Evolutionary conservation across 768 basidiomycete species (phyloP).

Genomic region (Phanerochaete sordida): DNA sequence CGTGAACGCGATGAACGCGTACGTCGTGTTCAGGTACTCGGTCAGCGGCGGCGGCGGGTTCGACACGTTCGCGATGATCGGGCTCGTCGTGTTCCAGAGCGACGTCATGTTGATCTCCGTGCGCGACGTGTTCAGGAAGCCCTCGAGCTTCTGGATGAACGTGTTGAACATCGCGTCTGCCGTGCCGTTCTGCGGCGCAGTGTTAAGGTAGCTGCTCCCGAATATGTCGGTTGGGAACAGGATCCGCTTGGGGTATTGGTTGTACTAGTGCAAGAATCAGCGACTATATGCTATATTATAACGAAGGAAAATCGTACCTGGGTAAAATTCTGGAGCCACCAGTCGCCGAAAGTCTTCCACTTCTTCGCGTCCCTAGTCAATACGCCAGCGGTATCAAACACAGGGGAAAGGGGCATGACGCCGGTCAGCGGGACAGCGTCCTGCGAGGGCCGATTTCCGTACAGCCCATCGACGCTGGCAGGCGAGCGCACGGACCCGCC

Average conservation of each 20-base stretch:
- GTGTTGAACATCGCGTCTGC: conserved; percentile 20
- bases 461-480: conserved; percentile 25
- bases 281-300: neutral
- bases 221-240: conserved; percentile 23
- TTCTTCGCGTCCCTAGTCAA: conserved; percentile 25
- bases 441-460: conserved; percentile 26
- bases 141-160: conserved; percentile 25
- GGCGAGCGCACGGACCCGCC: conserved; percentile 29
- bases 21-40: conserved; percentile 21
- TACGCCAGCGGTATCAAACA: conserved; percentile 24
- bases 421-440: conserved; percentile 24
- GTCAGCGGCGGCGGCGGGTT: conserved; percentile 17
- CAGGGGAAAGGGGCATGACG: conserved; percentile 28
- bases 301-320: conserved; percentile 8
- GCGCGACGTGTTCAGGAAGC: conserved; percentile 23
- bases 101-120: conserved; percentile 20
- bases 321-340: conserved; percentile 27
- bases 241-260: conserved; percentile 24
- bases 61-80: conserved; percentile 13
- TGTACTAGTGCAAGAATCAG: conserved; percentile 14
- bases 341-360: conserved; percentile 22
- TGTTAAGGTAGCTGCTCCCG: conserved; percentile 20
- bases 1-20: conserved; percentile 22
- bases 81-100: conserved; percentile 20
- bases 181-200: conserved; percentile 18